A percentile compares a stretch with the other conserved stretches of the same genome.
Evolutionary conservation across 2,329 filamentous ascomycete species (phyloP).

Genomic region (Neonectria sp.): DNA sequence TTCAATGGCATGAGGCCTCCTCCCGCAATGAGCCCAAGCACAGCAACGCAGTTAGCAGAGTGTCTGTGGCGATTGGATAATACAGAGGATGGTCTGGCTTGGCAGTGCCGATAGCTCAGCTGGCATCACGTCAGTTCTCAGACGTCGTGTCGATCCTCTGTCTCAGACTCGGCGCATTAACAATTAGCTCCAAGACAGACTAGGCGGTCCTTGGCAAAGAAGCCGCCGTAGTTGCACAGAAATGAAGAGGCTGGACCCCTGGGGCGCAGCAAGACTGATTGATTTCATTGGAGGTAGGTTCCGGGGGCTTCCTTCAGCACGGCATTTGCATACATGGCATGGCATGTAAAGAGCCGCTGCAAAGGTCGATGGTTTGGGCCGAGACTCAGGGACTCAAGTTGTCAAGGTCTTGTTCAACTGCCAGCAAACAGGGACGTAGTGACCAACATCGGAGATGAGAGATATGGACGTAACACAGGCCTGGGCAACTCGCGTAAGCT

Average conservation of each 20-base stretch:
- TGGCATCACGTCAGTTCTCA: constrained; percentile 29
- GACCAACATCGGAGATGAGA: background rate
- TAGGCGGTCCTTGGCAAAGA: constrained; percentile 20
- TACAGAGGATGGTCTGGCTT: constrained; percentile 12
- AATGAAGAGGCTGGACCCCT: constrained; percentile 14
- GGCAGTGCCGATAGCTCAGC: constrained; percentile 23
- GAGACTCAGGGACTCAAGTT: constrained; percentile 7
- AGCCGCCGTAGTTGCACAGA: constrained; percentile 33
- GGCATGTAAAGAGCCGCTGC: constrained; percentile 26
- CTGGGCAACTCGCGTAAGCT: background rate
- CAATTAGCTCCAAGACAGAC: constrained; percentile 19
- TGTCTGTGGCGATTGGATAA: constrained; percentile 21
- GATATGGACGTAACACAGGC: background rate
- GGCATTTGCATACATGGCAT: background rate
- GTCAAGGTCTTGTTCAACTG: constrained; percentile 1
- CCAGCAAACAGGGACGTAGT: background rate
- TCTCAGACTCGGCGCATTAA: constrained; percentile 34
- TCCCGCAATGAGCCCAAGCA: constrained; percentile 10
- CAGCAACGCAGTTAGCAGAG: constrained; percentile 15
- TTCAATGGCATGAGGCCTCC: constrained; percentile 21
- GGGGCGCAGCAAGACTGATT: constrained; percentile 11
- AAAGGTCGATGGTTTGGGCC: constrained; percentile 19
- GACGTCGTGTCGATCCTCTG: constrained; percentile 29
- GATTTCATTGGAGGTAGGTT: constrained; percentile 13
- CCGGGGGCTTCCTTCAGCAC: constrained; percentile 8